phyloP scores from a whole-genome alignment of 176 grass and related monocot genomes.

The Pontederia crassipes region DNA sequence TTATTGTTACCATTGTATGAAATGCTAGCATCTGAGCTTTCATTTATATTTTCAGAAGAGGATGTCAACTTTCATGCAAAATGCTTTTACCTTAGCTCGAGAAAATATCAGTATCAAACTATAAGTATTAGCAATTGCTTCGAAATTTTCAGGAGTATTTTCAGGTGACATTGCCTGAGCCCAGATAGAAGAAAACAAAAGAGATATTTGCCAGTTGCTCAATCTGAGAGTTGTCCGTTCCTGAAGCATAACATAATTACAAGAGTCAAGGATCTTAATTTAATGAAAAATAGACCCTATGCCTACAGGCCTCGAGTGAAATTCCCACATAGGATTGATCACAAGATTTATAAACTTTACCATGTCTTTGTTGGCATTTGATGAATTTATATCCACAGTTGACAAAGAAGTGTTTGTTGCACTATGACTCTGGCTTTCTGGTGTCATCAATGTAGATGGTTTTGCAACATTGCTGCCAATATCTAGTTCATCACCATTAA shows the following conservation, averaged over 20 bases:
- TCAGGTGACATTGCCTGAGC: constrained; percentile 62
- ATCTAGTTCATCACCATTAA: constrained; percentile 36
- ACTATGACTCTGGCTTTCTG: constrained; percentile 37
- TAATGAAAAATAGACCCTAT: neutral
- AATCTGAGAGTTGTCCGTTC: constrained; percentile 57
- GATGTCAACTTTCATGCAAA: neutral
- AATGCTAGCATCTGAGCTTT: no score
- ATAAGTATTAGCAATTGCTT: constrained; percentile 91
- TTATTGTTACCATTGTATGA: no score
- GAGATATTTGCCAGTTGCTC: constrained; percentile 53
- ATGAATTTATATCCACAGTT: constrained; percentile 29
- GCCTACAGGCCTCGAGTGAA: neutral
- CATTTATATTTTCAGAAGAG: neutral
- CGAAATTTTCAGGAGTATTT: constrained; percentile 69
- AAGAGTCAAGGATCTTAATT: neutral
- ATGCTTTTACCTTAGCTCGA: constrained; percentile 49
- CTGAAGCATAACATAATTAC: constrained; percentile 33
- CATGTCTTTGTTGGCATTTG: constrained; percentile 27
- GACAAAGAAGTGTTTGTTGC: constrained; percentile 25
- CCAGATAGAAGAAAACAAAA: constrained; percentile 93
- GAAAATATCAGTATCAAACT: constrained; percentile 92
- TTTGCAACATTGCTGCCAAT: constrained; percentile 34
- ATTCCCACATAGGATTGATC: neutral
- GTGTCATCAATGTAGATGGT: constrained; percentile 44
- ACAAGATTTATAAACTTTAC: constrained; percentile 20